Evolutionary conservation across 1,284 basidiomycete genomes (phyloP).

Genomic region (Trichosporon sp.): DNA sequence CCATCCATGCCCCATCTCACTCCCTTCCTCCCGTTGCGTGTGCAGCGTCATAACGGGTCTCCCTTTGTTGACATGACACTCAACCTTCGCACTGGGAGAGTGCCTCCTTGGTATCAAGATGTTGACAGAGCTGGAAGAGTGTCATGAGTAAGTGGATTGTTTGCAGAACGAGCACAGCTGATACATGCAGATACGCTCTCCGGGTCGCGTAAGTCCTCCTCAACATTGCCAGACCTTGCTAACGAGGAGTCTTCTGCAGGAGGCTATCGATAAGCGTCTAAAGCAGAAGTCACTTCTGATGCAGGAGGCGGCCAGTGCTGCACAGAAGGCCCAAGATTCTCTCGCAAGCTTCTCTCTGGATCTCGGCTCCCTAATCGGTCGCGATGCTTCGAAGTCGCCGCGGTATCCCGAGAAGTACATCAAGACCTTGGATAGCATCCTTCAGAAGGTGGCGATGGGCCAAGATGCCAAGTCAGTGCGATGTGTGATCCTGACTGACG

Average conservation of each 20-base stretch:
- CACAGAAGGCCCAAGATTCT: slow-evolving; percentile 14
- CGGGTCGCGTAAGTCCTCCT: slow-evolving; percentile 32
- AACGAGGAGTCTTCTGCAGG: slow-evolving; percentile 28
- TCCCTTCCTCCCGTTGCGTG: not conserved
- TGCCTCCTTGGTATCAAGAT: not conserved
- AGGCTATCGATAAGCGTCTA: slow-evolving; percentile 18
- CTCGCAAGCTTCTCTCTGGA: slow-evolving; percentile 34
- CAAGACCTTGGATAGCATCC: slow-evolving; percentile 75
- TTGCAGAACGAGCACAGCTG: not conserved
- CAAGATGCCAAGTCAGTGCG: slow-evolving; percentile 70
- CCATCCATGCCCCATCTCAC: not conserved
- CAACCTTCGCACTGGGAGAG: not conserved
- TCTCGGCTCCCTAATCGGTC: slow-evolving; percentile 30
- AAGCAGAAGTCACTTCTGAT: not conserved
- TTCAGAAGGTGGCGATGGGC: slow-evolving; percentile 87
- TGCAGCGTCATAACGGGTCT: not conserved
- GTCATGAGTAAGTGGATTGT: not conserved
- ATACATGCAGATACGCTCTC: slow-evolving; percentile 27
- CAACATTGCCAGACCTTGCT: not conserved
- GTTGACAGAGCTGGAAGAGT: not conserved
- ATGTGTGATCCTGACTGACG: not conserved
- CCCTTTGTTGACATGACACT: not conserved
- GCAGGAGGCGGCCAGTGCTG: slow-evolving; percentile 4
- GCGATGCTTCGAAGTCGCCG: slow-evolving; percentile 57
- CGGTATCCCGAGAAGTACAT: slow-evolving; percentile 89